Conservation (phyloP, 371 early-diverging fungal species). For the Syncephalastrum racemosum region DNA sequence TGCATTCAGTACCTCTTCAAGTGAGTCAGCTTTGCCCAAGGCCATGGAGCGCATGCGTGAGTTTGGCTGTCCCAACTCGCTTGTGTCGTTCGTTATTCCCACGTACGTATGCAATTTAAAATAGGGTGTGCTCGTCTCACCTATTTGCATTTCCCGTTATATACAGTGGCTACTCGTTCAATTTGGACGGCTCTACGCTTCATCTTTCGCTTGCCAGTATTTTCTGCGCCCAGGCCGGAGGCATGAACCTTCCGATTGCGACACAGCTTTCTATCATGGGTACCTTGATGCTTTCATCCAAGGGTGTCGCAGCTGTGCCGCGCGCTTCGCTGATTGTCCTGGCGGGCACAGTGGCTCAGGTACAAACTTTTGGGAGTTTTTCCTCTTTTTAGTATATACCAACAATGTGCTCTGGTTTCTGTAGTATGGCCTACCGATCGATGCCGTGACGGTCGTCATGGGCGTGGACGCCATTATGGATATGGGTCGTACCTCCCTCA, state of each 20-base stretch:
- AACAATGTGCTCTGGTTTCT: neutral
- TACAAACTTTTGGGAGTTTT: conserved; percentile 1
- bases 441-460: conserved; percentile 20
- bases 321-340: conserved; percentile 73
- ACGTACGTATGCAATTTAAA: conserved; percentile 14
- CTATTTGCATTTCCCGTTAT: neutral
- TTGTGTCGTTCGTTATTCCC: conserved; percentile 77
- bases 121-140: neutral
- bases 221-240: conserved; percentile 70
- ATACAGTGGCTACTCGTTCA: conserved; percentile 79
- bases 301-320: conserved; percentile 84
- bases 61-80: conserved; percentile 72
- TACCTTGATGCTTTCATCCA: conserved; percentile 73
- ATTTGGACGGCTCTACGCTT: conserved; percentile 81
- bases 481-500: conserved; percentile 77
- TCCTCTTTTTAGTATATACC: conserved; percentile 29
- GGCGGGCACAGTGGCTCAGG: conserved; percentile 46
- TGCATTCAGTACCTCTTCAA: conserved; percentile 86
- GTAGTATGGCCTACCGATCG: conserved; percentile 19
- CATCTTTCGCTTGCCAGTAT: conserved; percentile 69
- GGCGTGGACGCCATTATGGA: conserved; percentile 79
- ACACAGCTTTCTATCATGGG: conserved; percentile 75
- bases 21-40: conserved; percentile 77
- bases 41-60: conserved; percentile 75
- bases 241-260: conserved; percentile 52